Evolutionary conservation across 352 stramenopile genomes (phyloP).

Genomic region (Lagenidium giganteum): DNA sequence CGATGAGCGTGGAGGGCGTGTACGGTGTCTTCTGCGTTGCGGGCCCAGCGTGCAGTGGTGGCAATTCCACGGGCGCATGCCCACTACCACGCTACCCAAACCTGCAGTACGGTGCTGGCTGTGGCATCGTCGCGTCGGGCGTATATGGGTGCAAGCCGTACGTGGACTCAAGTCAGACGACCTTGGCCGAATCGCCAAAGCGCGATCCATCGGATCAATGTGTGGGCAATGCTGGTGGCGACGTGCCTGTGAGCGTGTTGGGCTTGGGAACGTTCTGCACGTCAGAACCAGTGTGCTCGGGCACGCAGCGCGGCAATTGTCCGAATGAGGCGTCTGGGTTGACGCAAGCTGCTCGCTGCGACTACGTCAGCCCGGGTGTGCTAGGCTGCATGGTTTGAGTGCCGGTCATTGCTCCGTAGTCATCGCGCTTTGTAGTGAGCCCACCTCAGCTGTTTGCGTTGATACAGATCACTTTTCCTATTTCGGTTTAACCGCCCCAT

Average conservation of each 20-base stretch:
- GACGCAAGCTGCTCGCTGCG: conserved; percentile 1
- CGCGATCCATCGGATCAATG: too few species aligned
- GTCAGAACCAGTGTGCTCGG: conserved; percentile 7
- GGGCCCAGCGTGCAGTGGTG: conserved; percentile 6
- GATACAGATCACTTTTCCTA: too few species aligned
- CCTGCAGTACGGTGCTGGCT: conserved; percentile 1
- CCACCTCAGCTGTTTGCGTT: too few species aligned
- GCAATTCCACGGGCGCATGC: too few species aligned
- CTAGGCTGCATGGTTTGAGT: conserved; percentile 9
- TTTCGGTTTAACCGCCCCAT: too few species aligned
- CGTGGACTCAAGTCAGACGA: too few species aligned
- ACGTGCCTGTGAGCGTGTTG: conserved; percentile 9
- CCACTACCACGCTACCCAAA: too few species aligned
- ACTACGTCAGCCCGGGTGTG: neutral
- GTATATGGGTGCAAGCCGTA: conserved; percentile 7
- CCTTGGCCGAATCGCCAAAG: too few species aligned
- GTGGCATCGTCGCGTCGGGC: neutral
- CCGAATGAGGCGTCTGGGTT: conserved; percentile 5
- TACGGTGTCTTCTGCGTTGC: conserved; percentile 13
- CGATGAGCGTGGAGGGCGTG: conserved; percentile 12
- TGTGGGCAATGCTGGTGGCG: conserved; percentile 3
- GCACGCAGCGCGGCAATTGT: conserved; percentile 9
- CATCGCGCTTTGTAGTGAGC: too few species aligned
- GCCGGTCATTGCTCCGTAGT: too few species aligned
- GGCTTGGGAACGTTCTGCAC: conserved; percentile 11